A percentile compares a stretch with the other conserved stretches of the same genome.
Evolutionary conservation across 2,329 filamentous ascomycete genomes (phyloP).

Genomic region (Biscogniauxia sp.): DNA sequence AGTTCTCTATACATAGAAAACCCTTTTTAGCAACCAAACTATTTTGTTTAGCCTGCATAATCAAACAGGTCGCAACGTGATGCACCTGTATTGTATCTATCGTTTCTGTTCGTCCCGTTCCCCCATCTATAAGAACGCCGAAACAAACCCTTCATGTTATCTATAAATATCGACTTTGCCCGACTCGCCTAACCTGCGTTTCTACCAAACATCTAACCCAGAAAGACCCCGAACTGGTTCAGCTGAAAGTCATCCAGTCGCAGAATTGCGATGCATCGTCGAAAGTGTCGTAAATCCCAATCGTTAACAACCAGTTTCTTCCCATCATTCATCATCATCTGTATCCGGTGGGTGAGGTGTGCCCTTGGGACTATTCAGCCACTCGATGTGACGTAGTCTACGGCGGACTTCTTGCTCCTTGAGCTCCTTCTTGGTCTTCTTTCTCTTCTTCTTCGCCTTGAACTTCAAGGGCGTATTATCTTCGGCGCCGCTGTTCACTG

Average conservation of each 20-base stretch:
- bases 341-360: conserved; percentile 75
- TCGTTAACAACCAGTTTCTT: conserved; percentile 3
- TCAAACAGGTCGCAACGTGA: neutral
- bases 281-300: conserved; percentile 3
- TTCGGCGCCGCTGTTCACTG: conserved; percentile 79
- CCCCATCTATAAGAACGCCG: neutral
- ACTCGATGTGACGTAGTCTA: conserved; percentile 79
- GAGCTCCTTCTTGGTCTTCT: conserved; percentile 93
- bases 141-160: neutral
- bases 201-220: neutral
- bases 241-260: neutral
- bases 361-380: conserved; percentile 83
- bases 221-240: neutral
- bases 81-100: neutral
- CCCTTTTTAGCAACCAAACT: neutral
- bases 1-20: neutral
- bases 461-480: conserved; percentile 83
- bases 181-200: neutral
- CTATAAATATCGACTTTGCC: neutral
- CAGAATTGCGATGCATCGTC: neutral
- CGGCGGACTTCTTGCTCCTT: conserved; percentile 91
- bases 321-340: conserved; percentile 64
- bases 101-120: neutral
- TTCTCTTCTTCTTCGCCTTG: conserved; percentile 90
- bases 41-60: neutral